Percentiles rank a stretch among this genome's conserved stretches.
Conservation (phyloP, 805 yeast species). For the Cyberlindnera xishuangbannaensis region DNA sequence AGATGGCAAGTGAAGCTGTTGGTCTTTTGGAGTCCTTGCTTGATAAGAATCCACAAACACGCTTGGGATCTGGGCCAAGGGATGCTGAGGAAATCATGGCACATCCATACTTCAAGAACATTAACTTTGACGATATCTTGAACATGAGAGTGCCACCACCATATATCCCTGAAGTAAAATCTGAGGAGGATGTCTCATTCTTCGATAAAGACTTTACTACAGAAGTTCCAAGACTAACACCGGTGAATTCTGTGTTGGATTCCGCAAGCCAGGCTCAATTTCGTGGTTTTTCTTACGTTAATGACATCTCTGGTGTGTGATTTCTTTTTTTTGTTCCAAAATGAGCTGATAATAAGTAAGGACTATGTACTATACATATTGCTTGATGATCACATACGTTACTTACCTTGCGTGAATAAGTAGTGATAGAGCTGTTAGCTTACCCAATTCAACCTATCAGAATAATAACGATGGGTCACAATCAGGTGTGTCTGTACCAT, state of each 20-base stretch:
- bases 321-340: too few species aligned
- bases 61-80: slow-evolving; percentile 81
- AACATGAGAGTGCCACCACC: slow-evolving; percentile 76
- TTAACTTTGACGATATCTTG: slow-evolving; percentile 83
- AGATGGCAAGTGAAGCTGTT: slow-evolving; percentile 96
- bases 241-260: slow-evolving; percentile 82
- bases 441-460: too few species aligned
- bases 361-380: too few species aligned
- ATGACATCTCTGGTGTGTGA: slow-evolving; percentile 44
- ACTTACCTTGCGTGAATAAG: too few species aligned
- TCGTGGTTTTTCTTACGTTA: slow-evolving; percentile 90
- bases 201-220: slow-evolving; percentile 94
- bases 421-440: too few species aligned
- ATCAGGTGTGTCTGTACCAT: too few species aligned
- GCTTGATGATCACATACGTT: too few species aligned
- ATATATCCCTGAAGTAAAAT: slow-evolving; percentile 77
- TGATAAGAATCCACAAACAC: slow-evolving; percentile 78
- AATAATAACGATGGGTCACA: too few species aligned
- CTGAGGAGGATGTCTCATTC: slow-evolving; percentile 87
- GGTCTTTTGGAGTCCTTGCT: slow-evolving; percentile 86
- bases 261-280: slow-evolving; percentile 92
- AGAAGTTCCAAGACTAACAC: slow-evolving; percentile 92
- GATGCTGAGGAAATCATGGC: slow-evolving; percentile 95
- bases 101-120: slow-evolving; percentile 88
- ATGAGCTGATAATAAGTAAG: too few species aligned